Evolutionary conservation across 257 asterid genomes (phyloP).

Genomic region (Petunia axillaris): DNA sequence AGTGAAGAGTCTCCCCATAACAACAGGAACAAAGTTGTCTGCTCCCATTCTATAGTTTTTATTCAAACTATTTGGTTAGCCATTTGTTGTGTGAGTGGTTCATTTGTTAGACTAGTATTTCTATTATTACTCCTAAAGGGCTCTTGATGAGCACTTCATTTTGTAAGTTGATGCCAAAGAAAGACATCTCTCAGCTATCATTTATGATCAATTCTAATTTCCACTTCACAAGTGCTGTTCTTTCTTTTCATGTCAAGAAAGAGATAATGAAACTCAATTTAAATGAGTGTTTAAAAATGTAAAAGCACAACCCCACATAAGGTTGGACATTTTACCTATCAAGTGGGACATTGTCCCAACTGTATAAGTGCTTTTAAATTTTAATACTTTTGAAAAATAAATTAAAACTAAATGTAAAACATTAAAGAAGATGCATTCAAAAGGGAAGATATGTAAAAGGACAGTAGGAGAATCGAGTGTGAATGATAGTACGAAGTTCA

Average conservation of each 20-base stretch:
- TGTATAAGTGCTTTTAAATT: too few species aligned
- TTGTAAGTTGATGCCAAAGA: constrained; percentile 29
- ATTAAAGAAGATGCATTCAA: too few species aligned
- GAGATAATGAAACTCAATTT: constrained; percentile 5
- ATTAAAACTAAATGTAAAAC: too few species aligned
- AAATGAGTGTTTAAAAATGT: too few species aligned
- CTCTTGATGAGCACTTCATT: constrained; percentile 29
- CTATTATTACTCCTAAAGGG: constrained; percentile 40
- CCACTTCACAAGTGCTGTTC: constrained; percentile 27
- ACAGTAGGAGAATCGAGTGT: constrained; percentile 11
- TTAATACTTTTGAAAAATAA: too few species aligned
- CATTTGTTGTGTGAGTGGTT: constrained; percentile 36
- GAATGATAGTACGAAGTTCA: constrained; percentile 38
- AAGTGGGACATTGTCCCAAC: too few species aligned
- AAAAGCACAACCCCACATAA: too few species aligned
- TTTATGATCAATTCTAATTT: constrained; percentile 28
- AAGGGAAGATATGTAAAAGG: background rate
- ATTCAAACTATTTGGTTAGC: constrained; percentile 32
- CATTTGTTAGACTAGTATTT: constrained; percentile 40
- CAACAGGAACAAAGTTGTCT: constrained; percentile 20
- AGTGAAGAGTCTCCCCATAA: constrained; percentile 46
- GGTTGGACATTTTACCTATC: too few species aligned
- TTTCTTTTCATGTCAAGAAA: background rate
- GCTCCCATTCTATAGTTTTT: background rate
- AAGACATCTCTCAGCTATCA: constrained; percentile 29